phyloP scores from a whole-genome alignment of 1,284 basidiomycete species.

The Leccinum angustisporum region DNA sequence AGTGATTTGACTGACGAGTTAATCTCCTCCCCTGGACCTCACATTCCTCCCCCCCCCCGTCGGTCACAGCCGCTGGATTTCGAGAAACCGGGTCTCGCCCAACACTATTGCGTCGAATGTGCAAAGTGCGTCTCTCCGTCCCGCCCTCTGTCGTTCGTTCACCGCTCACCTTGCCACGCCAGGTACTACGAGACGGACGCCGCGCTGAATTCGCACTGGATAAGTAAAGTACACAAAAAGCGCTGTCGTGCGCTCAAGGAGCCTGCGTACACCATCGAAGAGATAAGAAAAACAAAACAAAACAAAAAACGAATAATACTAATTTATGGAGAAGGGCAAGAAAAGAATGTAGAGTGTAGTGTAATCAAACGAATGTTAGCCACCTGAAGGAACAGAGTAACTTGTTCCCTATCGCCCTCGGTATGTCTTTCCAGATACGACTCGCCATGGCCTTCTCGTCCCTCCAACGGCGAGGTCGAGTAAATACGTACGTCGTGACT shows the following conservation, averaged over 20 bases:
- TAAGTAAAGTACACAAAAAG: slow-evolving; percentile 81
- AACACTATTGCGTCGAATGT: slow-evolving; percentile 93
- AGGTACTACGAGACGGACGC: slow-evolving; percentile 85
- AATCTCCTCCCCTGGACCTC: slow-evolving; percentile 2
- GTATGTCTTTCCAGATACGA: slow-evolving; percentile 30
- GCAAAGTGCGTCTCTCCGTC: slow-evolving; percentile 64
- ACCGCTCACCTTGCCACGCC: not conserved
- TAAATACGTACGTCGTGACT: slow-evolving; percentile 75
- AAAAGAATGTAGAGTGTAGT: not conserved
- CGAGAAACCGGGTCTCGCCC: slow-evolving; percentile 86
- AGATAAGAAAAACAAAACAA: slow-evolving; percentile 36
- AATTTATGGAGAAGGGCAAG: not conserved
- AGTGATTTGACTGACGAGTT: slow-evolving; percentile 9
- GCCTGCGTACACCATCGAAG: slow-evolving; percentile 86
- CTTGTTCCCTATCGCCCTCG: slow-evolving; percentile 28
- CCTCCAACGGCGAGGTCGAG: slow-evolving; percentile 41
- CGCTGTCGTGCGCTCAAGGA: slow-evolving; percentile 77
- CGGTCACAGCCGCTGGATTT: slow-evolving; percentile 84
- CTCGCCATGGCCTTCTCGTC: slow-evolving; percentile 21
- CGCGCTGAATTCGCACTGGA: slow-evolving; percentile 79
- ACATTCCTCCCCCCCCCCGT: slow-evolving; percentile 3
- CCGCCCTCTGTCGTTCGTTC: not conserved
- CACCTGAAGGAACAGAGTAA: slow-evolving; percentile 32
- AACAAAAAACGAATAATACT: slow-evolving; percentile 5
- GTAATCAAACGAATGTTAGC: slow-evolving; percentile 15